Evolutionary conservation across 176 grass and related monocot genomes (phyloP).

Genomic region (Oryza australiensis): DNA sequence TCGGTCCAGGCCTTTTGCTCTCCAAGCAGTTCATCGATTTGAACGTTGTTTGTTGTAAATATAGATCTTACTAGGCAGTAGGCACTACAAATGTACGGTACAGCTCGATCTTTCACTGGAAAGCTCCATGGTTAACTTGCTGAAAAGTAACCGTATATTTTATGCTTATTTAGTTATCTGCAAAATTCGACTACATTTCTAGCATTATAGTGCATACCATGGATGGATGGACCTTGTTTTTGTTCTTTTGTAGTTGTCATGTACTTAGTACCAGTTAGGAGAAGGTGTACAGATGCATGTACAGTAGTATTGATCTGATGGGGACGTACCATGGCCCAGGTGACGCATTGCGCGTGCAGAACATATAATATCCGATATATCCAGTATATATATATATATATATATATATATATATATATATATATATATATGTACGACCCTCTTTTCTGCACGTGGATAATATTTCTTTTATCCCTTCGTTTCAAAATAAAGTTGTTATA

Average conservation of each 20-base stretch:
- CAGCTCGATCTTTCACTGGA: not conserved
- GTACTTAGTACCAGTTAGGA: not conserved
- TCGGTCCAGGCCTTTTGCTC: no score
- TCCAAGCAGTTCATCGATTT: no score
- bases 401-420: no score
- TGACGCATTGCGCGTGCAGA: not conserved
- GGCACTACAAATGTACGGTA: not conserved
- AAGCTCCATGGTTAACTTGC: not conserved
- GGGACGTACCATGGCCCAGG: not conserved
- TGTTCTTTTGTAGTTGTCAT: not conserved
- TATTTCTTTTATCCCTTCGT: no score
- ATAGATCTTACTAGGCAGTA: no score
- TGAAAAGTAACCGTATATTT: not conserved
- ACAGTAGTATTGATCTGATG: not conserved
- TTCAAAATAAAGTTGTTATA: no score
- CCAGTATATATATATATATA: no score
- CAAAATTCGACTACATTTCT: not conserved
- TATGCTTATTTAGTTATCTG: not conserved
- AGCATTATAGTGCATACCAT: not conserved
- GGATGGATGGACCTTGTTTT: not conserved
- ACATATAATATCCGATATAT: no score
- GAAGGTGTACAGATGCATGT: not conserved
- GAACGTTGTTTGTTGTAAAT: no score
- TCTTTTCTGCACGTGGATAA: no score
- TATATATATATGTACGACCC: no score